phyloP scores from a whole-genome alignment of 805 yeast genomes.

The Komagataella pastoris region DNA sequence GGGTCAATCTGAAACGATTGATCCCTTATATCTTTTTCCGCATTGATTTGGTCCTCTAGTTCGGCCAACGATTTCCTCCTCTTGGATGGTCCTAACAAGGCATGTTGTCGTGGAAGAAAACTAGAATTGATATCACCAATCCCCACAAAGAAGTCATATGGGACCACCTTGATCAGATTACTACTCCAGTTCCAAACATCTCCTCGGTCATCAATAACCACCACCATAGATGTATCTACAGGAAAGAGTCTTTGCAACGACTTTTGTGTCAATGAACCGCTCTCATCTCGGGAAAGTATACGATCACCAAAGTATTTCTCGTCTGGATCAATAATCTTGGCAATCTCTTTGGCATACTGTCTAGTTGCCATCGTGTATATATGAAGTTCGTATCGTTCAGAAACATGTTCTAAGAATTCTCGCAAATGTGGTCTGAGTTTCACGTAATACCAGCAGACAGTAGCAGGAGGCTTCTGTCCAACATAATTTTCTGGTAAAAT shows the following conservation, averaged over 20 bases:
- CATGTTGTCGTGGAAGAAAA: constrained; percentile 71
- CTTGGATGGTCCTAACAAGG: constrained; percentile 46
- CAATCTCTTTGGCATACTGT: constrained; percentile 81
- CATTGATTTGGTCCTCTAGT: constrained; percentile 30
- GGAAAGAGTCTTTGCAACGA: constrained; percentile 84
- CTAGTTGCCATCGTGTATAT: constrained; percentile 98
- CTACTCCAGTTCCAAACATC: constrained; percentile 98
- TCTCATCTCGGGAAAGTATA: constrained; percentile 85
- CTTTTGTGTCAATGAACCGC: constrained; percentile 85
- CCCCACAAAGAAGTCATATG: constrained; percentile 92
- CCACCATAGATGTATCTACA: constrained; percentile 93
- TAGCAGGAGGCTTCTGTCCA: constrained; percentile 46
- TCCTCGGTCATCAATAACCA: constrained; percentile 92
- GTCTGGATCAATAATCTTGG: constrained; percentile 82
- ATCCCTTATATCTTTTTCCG: constrained; percentile 7
- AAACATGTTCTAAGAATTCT: constrained; percentile 53
- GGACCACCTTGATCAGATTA: constrained; percentile 82
- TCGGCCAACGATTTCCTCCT: constrained; percentile 43
- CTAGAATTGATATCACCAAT: constrained; percentile 95
- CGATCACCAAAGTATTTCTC: constrained; percentile 84
- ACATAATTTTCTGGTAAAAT: constrained; percentile 41
- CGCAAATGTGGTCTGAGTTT: constrained; percentile 81
- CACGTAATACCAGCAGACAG: constrained; percentile 80
- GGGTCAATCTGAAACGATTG: constrained; percentile 4
- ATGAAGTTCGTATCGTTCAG: constrained; percentile 72